These are phyloP conservation scores for Kwoniella heveanensis DNA, from an alignment of 768 basidiomycete species.

Conservation along the genomic window DNA sequence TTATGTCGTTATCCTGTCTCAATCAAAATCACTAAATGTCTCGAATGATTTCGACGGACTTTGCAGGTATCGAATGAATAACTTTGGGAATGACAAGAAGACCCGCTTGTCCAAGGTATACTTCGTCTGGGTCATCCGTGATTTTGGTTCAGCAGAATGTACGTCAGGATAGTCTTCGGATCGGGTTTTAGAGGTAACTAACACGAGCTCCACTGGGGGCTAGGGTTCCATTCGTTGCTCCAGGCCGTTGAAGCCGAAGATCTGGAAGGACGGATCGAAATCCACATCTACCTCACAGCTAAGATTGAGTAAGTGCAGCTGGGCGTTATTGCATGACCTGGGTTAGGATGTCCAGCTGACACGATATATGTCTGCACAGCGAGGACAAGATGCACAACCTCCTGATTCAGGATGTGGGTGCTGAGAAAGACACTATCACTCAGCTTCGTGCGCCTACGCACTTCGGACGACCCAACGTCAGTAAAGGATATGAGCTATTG, in stretches of 20 bases:
- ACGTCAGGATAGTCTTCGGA: no score
- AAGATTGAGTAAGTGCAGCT: conserved; percentile 64
- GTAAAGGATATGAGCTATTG: no score
- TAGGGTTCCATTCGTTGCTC: conserved; percentile 80
- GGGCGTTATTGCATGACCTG: background rate
- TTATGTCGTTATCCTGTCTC: no score
- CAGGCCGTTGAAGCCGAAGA: conserved; percentile 94
- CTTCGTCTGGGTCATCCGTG: conserved; percentile 93
- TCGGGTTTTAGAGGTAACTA: no score
- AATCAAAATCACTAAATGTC: no score
- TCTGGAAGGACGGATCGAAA: conserved; percentile 79
- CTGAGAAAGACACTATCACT: conserved; percentile 89
- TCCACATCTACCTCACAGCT: conserved; percentile 84
- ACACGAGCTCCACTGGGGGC: no score
- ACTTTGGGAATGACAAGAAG: conserved; percentile 67
- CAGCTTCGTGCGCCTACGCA: conserved; percentile 86
- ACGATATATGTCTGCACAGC: conserved; percentile 26
- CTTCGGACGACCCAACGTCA: conserved; percentile 77
- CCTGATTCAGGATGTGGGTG: conserved; percentile 87
- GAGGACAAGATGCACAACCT: conserved; percentile 94
- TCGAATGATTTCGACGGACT: no score
- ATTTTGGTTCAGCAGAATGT: conserved; percentile 66
- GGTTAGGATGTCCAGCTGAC: no score
- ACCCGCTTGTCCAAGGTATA: conserved; percentile 81
- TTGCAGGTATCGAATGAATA: conserved; percentile 81